Evolutionary conservation across 768 basidiomycete species (phyloP), one percentile per base, ranked within the genome.

Genomic region (Hydnum rufescens): DNA sequence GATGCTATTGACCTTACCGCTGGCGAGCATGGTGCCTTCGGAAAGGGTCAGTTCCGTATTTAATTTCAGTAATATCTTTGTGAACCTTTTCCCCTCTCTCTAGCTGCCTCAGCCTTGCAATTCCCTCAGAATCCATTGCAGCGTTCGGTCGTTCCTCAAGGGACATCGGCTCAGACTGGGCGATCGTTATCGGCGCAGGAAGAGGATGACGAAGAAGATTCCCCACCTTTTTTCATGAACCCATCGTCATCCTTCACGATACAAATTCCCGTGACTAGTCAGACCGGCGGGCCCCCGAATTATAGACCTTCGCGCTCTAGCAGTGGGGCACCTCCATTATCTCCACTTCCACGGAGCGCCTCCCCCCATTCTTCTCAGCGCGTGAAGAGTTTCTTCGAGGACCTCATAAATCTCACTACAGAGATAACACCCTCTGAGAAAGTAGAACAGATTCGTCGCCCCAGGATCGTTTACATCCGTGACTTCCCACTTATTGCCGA

Each of bases 11-110:
- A 90, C 54, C 68, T 93, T 19, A 87, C 83, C 31, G 80, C 87
- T 3, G 86, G 88, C n/a, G 80, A 86, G 63, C 82, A 78, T 70
- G 89, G 89, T 2, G 70, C 73, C 19, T 87, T 87, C 63, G 88
- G 89, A 26, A 58, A 59, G 53, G 58, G 65, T 58, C 48, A 42
- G 54, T 54, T 2, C 23, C 4, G 25, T n/a, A 30, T 23, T n/a
- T n/a, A n/a, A n/a, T n/a, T n/a, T n/a, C n/a, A n/a, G n/a, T n/a
- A n/a, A n/a, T n/a, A n/a, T n/a, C n/a, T n/a, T n/a, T n/a, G n/a
- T n/a, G n/a, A n/a, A n/a, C 6, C 8, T 18, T 49, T 48, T 32
- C 49, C 31, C 42, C 47, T 26, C 16, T 56, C 13, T 50, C 28
- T 47, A 88, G 85, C 83, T 31, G 84, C 81, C 3, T 75, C 71